Conservation (phyloP, 1,284 basidiomycete genomes). For the Boletellus dicymbophilus region DNA sequence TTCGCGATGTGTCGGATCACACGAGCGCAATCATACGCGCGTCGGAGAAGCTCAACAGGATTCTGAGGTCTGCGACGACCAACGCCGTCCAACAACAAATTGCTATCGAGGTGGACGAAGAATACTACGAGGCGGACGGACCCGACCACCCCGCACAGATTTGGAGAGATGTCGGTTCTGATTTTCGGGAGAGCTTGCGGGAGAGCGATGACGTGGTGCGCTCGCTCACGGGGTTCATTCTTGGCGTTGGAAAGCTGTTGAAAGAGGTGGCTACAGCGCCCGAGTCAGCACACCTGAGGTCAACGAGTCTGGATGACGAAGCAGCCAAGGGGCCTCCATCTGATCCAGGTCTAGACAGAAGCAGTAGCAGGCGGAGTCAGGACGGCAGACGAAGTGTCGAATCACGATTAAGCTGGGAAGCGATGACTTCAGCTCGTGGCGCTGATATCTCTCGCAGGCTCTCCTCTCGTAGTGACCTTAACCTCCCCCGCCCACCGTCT, state of each 20-base stretch:
- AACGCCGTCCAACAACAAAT: conserved; percentile 70
- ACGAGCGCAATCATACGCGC: conserved; percentile 65
- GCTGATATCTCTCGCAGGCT: conserved; percentile 30
- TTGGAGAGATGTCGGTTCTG: conserved; percentile 67
- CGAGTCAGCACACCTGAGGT: conserved; percentile 42
- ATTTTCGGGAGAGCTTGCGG: conserved; percentile 69
- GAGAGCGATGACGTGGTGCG: conserved; percentile 77
- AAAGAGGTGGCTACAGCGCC: conserved; percentile 49
- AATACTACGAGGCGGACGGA: conserved; percentile 30
- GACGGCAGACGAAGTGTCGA: conserved; percentile 56
- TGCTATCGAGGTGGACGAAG: conserved; percentile 65
- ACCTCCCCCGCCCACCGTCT: conserved; percentile 29
- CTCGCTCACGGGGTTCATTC: conserved; percentile 68
- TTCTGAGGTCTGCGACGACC: conserved; percentile 55
- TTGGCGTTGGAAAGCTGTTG: conserved; percentile 69
- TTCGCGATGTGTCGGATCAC: conserved; percentile 55
- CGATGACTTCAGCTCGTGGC: conserved; percentile 20
- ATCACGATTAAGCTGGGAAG: conserved; percentile 62
- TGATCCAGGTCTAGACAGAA: conserved; percentile 38
- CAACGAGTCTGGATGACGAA: conserved; percentile 51
- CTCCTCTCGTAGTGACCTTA: conserved; percentile 36
- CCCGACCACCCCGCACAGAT: conserved; percentile 49
- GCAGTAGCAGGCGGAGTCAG: conserved; percentile 44
- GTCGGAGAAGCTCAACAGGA: conserved; percentile 61
- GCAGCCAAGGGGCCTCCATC: conserved; percentile 34